phyloP scores from a whole-genome alignment of 1,284 basidiomycete genomes.

The Rhodofomes roseus region DNA sequence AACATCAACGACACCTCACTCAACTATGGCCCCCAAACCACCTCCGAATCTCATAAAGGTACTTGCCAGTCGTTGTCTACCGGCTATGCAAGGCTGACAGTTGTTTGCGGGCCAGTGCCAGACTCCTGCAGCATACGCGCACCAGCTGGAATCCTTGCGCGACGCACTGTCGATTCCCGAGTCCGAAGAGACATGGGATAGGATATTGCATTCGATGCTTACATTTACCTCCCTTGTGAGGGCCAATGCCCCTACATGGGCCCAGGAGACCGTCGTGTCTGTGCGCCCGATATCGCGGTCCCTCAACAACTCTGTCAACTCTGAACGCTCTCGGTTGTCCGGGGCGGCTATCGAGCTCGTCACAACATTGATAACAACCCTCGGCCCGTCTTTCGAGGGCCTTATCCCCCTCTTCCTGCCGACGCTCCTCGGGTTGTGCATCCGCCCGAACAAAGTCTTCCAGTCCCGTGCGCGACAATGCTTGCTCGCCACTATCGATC shows the following conservation, averaged over 20 bases:
- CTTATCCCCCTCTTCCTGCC: conserved; percentile 71
- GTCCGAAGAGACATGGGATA: conserved; percentile 83
- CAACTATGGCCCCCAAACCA: background rate
- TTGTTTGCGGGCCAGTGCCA: background rate
- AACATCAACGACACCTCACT: background rate
- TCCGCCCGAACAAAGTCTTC: conserved; percentile 81
- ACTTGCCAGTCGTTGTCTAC: too few species aligned
- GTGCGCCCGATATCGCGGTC: conserved; percentile 56
- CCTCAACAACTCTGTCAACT: conserved; percentile 60
- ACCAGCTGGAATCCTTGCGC: conserved; percentile 15
- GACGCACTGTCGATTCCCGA: conserved; percentile 51
- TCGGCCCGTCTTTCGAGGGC: conserved; percentile 65
- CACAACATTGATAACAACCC: conserved; percentile 45
- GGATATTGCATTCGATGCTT: conserved; percentile 55
- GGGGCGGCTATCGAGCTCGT: conserved; percentile 68
- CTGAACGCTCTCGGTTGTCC: conserved; percentile 78
- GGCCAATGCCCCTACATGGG: conserved; percentile 52
- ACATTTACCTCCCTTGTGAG: conserved; percentile 54
- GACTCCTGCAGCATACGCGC: conserved; percentile 4
- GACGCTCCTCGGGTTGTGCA: conserved; percentile 62
- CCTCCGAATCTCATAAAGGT: background rate
- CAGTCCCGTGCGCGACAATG: conserved; percentile 60
- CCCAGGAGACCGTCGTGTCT: conserved; percentile 49
- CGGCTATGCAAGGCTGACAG: background rate
- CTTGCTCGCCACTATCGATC: conserved; percentile 59